phyloP scores from a whole-genome alignment of 2,329 filamentous ascomycete genomes.

The Neopestalotiopsis sp. region DNA sequence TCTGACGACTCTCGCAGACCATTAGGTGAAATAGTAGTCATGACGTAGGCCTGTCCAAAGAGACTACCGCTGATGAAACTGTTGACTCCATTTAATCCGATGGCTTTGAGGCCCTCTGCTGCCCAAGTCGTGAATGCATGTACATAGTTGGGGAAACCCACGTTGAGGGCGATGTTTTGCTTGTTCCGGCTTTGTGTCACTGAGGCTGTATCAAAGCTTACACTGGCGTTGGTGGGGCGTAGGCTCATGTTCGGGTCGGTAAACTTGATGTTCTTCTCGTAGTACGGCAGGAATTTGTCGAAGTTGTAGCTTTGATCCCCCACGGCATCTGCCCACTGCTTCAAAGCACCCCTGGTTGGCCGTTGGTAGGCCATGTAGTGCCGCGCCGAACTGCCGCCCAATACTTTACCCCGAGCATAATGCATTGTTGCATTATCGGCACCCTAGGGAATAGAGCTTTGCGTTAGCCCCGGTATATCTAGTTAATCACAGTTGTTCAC shows the following conservation, averaged over 20 bases:
- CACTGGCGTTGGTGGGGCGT: constrained; percentile 29
- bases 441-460: constrained; percentile 19
- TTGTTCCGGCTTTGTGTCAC: constrained; percentile 34
- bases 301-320: constrained; percentile 25
- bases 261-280: constrained; percentile 26
- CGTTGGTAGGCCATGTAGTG: constrained; percentile 33
- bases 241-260: constrained; percentile 19
- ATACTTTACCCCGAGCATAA: constrained; percentile 30
- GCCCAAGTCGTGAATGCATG: constrained; percentile 43
- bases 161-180: constrained; percentile 41
- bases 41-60: constrained; percentile 41
- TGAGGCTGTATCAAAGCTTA: constrained; percentile 24
- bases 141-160: constrained; percentile 43
- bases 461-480: background rate
- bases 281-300: constrained; percentile 24
- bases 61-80: constrained; percentile 48
- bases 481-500: background rate
- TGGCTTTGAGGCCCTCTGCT: constrained; percentile 38
- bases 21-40: constrained; percentile 34
- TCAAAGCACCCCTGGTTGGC: constrained; percentile 17
- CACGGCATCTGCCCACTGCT: constrained; percentile 26
- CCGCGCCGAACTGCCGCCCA: constrained; percentile 30
- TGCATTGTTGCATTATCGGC: constrained; percentile 22
- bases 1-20: constrained; percentile 41
- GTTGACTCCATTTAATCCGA: constrained; percentile 35